Evolutionary conservation across 768 basidiomycete genomes (phyloP), one percentile per base, ranked within the genome.

Genomic region (Trametes maxima): DNA sequence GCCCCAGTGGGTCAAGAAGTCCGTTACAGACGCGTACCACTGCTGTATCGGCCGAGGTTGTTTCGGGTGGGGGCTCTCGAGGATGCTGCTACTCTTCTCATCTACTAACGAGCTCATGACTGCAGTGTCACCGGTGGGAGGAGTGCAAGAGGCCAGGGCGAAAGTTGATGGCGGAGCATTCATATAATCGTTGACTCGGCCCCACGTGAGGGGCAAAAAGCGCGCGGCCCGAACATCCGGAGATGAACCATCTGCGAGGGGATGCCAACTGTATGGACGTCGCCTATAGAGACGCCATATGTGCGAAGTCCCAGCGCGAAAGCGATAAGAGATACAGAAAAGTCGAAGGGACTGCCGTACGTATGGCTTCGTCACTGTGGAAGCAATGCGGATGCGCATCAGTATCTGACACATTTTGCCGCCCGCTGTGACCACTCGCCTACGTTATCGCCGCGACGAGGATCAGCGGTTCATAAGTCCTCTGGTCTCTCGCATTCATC

Each of bases 1-100:
- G 2, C 77, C 78, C 63, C 73, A 74, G 47, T 67, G 73, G 43
- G 68, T 60, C 42, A 79, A 67, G 11, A 76, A 55, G 19, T 58
- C 49, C 2, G 75, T 73, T 22, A 68, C 16, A 12, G 68, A 68
- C 54, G 49, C 40, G 13, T 52, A 40, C 56, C 56, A 62, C 28
- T 37, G 21, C 40, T 54, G 45, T 10, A 42, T 8, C 28, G 28
- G 28, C 4, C 19, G 40, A n/a, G 12, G 16, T 25, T n/a, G 3
- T 33, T 54, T 1, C 6, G 39, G 22, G 56, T 12, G 21, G 21
- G 7, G 5, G 5, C 35, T 24, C 1, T 46, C 54, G 3, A 21
- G 37, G 12, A 55, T 35, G 25, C 44, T 59, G 36, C 17, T 43
- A 14, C 24, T 25, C 48, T 64, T 59, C 35, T 59, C 57, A 36